A percentile compares a stretch with the other conserved stretches of the same genome.
Evolutionary conservation across 2,329 filamentous ascomycete genomes (phyloP).

Genomic region (Clathrospora elynae): DNA sequence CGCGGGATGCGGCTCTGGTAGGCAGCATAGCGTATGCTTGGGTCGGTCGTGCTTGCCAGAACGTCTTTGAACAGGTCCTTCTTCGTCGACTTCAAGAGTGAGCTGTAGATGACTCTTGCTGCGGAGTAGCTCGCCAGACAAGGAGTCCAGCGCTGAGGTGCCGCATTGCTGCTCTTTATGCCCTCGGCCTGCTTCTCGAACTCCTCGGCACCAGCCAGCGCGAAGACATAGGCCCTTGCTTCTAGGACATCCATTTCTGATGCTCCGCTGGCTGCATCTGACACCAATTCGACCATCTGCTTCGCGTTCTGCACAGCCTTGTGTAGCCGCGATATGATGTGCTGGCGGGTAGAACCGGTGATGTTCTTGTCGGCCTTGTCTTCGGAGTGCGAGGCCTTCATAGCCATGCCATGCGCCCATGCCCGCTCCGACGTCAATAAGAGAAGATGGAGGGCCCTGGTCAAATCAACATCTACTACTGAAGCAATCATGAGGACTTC

Average conservation of each 20-base stretch:
- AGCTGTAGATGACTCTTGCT: conserved; percentile 80
- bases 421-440: conserved; percentile 87
- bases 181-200: conserved; percentile 79
- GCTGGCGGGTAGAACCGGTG: conserved; percentile 76
- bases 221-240: conserved; percentile 79
- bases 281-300: conserved; percentile 68
- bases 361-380: conserved; percentile 75
- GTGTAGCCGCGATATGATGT: conserved; percentile 84
- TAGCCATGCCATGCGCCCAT: conserved; percentile 94
- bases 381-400: conserved; percentile 81
- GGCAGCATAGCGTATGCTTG: conserved; percentile 90
- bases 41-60: conserved; percentile 83
- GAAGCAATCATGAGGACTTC: neutral
- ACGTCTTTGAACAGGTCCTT: conserved; percentile 86
- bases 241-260: conserved; percentile 76
- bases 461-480: conserved; percentile 4
- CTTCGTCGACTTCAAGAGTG: conserved; percentile 68
- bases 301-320: conserved; percentile 77
- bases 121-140: conserved; percentile 78
- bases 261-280: conserved; percentile 68
- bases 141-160: conserved; percentile 69
- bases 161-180: conserved; percentile 43
- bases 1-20: conserved; percentile 89
- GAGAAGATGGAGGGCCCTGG: conserved; percentile 59
- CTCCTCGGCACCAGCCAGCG: conserved; percentile 74